Conservation (phyloP, 805 yeast genomes). For the Candida schatavii region DNA sequence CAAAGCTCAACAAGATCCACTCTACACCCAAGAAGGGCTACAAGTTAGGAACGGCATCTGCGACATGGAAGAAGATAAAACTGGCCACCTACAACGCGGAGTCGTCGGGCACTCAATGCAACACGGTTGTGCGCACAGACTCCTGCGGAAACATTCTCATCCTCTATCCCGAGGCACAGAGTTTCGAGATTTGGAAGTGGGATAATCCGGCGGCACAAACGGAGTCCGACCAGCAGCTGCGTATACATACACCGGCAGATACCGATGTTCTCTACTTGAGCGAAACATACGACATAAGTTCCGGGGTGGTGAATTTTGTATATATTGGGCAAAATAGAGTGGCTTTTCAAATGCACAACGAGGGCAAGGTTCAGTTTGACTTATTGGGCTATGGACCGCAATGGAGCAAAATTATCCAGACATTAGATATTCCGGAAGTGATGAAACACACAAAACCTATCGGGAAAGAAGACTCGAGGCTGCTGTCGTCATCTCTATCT, state of each 20-base stretch:
- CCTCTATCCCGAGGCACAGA: slow-evolving; percentile 15
- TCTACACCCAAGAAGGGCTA: slow-evolving; percentile 35
- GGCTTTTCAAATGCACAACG: not conserved
- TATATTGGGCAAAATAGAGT: not conserved
- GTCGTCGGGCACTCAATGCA: not conserved
- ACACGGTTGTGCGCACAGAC: slow-evolving; percentile 22
- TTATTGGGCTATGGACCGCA: not conserved
- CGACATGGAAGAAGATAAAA: slow-evolving; percentile 42
- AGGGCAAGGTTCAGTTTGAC: not conserved
- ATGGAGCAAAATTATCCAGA: not conserved
- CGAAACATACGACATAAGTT: not conserved
- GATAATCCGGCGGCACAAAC: slow-evolving; percentile 13
- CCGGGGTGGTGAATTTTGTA: not conserved
- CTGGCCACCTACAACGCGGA: slow-evolving; percentile 22
- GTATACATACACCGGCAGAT: not conserved
- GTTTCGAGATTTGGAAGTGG: slow-evolving; percentile 37
- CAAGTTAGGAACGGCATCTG: slow-evolving; percentile 38
- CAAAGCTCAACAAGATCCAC: slow-evolving; percentile 24
- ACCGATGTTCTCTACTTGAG: not conserved
- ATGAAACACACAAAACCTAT: not conserved
- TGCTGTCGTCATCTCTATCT: not conserved
- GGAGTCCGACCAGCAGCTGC: not conserved
- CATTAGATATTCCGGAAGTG: not conserved
- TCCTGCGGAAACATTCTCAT: slow-evolving; percentile 32
- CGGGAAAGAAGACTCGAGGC: not conserved